phyloP scores from a whole-genome alignment of 176 grass and related monocot species.

The Raddia guianensis region DNA sequence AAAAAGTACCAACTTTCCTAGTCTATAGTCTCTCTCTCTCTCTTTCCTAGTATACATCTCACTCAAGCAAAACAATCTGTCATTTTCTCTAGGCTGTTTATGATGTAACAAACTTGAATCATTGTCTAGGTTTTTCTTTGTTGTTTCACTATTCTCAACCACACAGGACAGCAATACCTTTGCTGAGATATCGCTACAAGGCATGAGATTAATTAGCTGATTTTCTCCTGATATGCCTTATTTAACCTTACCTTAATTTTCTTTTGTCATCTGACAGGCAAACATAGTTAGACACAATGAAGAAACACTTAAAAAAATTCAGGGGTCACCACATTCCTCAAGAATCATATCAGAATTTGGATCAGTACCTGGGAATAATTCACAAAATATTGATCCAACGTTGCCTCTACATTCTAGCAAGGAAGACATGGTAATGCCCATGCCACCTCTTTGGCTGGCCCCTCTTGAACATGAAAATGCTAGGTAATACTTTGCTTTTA shows the following conservation, averaged over 20 bases:
- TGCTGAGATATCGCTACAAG: neutral
- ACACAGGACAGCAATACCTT: neutral
- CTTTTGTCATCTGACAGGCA: constrained; percentile 43
- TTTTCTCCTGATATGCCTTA: neutral
- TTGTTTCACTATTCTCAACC: neutral
- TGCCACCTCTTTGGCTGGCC: constrained; percentile 73
- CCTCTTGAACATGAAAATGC: constrained; percentile 56
- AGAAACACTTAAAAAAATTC: constrained; percentile 54
- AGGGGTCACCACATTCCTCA: constrained; percentile 41
- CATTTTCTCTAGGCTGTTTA: neutral
- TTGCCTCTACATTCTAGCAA: constrained; percentile 41
- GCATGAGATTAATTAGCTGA: neutral
- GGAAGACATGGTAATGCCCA: constrained; percentile 64
- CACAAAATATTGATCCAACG: constrained; percentile 35
- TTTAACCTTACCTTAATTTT: neutral
- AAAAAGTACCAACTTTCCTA: neutral
- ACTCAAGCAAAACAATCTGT: neutral
- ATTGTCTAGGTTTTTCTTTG: neutral
- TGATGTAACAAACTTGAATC: neutral
- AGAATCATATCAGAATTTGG: constrained; percentile 36
- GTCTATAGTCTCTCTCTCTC: neutral
- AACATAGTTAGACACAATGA: constrained; percentile 74
- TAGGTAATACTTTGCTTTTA: constrained; percentile 55
- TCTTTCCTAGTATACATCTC: neutral
- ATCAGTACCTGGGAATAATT: constrained; percentile 19